Evolutionary conservation across 2,329 filamentous ascomycete species (phyloP).

Genomic region (Mycosphaerella sp.): DNA sequence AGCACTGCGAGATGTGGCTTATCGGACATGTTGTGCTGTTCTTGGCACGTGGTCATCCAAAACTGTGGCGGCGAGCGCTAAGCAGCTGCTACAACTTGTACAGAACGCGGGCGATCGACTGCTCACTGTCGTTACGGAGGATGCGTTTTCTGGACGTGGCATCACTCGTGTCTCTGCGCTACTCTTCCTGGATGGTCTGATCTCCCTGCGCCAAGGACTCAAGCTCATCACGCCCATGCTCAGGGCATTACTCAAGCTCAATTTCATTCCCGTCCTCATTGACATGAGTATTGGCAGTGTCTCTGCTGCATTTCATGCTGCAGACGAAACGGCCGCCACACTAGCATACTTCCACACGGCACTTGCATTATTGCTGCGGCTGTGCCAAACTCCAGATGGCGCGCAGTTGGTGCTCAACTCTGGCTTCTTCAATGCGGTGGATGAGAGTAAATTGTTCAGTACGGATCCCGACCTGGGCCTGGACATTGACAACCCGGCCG

Average conservation of each 20-base stretch:
- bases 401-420: slow-evolving; percentile 83
- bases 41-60: slow-evolving; percentile 17
- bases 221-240: slow-evolving; percentile 70
- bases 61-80: slow-evolving; percentile 18
- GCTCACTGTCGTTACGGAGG: slow-evolving; percentile 83
- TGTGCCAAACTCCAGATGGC: slow-evolving; percentile 77
- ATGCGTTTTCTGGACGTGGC: slow-evolving; percentile 78
- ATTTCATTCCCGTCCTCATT: slow-evolving; percentile 84
- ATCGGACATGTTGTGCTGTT: slow-evolving; percentile 69
- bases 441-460: slow-evolving; percentile 75
- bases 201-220: slow-evolving; percentile 60
- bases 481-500: slow-evolving; percentile 60
- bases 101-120: slow-evolving; percentile 75
- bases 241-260: slow-evolving; percentile 72
- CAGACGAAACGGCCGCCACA: slow-evolving; percentile 48
- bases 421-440: slow-evolving; percentile 75
- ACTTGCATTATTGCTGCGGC: slow-evolving; percentile 72
- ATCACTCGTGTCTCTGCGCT: slow-evolving; percentile 79
- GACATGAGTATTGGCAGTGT: slow-evolving; percentile 76
- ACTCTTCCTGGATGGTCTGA: slow-evolving; percentile 71
- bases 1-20: slow-evolving; percentile 74
- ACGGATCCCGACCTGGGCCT: slow-evolving; percentile 90
- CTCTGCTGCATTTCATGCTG: slow-evolving; percentile 53
- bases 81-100: slow-evolving; percentile 54
- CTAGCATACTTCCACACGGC: slow-evolving; percentile 64